Conservation (phyloP, 805 yeast species). For the Saccharomycopsis lassenensis region DNA sequence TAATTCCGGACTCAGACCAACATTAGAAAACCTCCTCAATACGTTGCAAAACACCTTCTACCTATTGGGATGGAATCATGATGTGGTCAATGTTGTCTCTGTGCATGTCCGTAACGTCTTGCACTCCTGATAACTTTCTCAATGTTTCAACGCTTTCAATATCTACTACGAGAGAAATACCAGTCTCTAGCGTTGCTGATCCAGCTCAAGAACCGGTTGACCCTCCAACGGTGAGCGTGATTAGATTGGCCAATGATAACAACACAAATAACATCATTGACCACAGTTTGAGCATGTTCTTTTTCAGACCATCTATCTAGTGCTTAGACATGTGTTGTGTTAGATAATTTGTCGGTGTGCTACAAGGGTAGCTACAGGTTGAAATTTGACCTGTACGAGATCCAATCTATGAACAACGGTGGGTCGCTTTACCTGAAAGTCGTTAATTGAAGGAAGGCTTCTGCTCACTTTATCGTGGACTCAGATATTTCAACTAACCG, state of each 20-base stretch:
- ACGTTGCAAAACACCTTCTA: slow-evolving; percentile 81
- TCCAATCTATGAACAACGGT: slow-evolving; percentile 7
- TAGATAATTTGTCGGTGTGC: slow-evolving; percentile 17
- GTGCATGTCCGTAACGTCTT: slow-evolving; percentile 79
- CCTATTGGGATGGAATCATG: slow-evolving; percentile 85
- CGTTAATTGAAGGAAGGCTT: slow-evolving; percentile 11
- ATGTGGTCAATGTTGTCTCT: slow-evolving; percentile 86
- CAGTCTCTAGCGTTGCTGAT: slow-evolving; percentile 98
- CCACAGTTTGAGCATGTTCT: slow-evolving; percentile 15
- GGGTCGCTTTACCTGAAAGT: slow-evolving; percentile 4
- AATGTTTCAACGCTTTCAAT: slow-evolving; percentile 89
- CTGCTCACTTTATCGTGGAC: slow-evolving; percentile 4
- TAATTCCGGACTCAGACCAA: slow-evolving; percentile 99
- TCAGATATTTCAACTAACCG: no score
- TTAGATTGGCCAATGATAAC: no score
- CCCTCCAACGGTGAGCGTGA: no score
- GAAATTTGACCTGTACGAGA: slow-evolving; percentile 16
- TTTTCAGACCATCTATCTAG: slow-evolving; percentile 16
- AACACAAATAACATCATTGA: slow-evolving; percentile 15
- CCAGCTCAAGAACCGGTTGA: slow-evolving; percentile 97
- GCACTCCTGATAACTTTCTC: slow-evolving; percentile 70
- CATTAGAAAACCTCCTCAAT: slow-evolving; percentile 98
- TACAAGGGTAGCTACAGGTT: slow-evolving; percentile 17
- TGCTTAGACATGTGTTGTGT: slow-evolving; percentile 18
- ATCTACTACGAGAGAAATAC: slow-evolving; percentile 96